phyloP scores from a whole-genome alignment of 2,329 filamentous ascomycete genomes.

The Conoideocrella luteorostrata region DNA sequence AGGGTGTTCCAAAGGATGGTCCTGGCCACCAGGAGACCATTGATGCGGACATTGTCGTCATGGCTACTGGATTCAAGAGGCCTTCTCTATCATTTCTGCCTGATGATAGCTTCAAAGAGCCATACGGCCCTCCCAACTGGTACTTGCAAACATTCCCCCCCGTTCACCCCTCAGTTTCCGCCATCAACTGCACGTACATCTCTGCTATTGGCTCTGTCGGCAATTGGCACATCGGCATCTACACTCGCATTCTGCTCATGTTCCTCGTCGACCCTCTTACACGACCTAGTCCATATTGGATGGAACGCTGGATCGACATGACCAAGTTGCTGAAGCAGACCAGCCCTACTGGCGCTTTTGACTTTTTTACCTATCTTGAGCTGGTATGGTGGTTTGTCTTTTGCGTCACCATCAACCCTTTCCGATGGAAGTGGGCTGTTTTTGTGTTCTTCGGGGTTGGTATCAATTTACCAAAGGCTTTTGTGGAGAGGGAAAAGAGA shows the following conservation, averaged over 20 bases:
- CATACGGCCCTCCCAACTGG: conserved; percentile 78
- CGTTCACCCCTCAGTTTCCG: conserved; percentile 63
- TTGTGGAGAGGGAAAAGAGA: conserved; percentile 61
- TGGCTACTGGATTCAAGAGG: conserved; percentile 77
- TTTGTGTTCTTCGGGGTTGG: conserved; percentile 79
- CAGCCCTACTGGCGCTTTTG: conserved; percentile 70
- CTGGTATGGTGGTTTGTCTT: conserved; percentile 82
- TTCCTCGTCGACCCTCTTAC: conserved; percentile 75
- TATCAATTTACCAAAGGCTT: conserved; percentile 53
- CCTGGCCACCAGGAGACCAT: conserved; percentile 62
- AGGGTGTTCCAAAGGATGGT: conserved; percentile 69
- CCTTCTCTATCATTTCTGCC: conserved; percentile 71
- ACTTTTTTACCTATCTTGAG: conserved; percentile 86
- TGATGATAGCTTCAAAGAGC: conserved; percentile 62
- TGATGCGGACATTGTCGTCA: conserved; percentile 68
- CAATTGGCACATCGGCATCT: conserved; percentile 87
- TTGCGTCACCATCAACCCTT: conserved; percentile 72
- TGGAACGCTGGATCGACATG: conserved; percentile 84
- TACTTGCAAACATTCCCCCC: conserved; percentile 84
- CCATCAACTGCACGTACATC: conserved; percentile 78
- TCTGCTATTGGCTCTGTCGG: conserved; percentile 76
- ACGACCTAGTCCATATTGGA: conserved; percentile 64
- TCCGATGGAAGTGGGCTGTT: conserved; percentile 82
- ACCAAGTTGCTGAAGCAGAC: conserved; percentile 63
- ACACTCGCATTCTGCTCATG: conserved; percentile 80